Evolutionary conservation across 2,329 filamentous ascomycete species (phyloP).

Genomic region (Didymella segeticola): DNA sequence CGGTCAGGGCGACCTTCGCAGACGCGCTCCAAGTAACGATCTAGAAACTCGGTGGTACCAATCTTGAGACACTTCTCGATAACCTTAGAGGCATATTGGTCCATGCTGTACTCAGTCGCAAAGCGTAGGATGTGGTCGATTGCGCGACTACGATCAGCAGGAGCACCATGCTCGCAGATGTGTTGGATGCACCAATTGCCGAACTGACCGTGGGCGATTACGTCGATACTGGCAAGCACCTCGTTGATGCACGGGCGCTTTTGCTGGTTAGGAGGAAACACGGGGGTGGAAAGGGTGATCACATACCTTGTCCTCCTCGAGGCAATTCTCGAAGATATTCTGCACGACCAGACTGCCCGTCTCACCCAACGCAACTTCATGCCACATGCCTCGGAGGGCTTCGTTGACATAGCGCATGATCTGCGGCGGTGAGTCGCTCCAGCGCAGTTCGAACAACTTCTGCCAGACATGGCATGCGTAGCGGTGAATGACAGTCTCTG

Average conservation of each 20-base stretch:
- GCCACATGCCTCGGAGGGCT: slow-evolving; percentile 94
- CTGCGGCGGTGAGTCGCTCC: slow-evolving; percentile 91
- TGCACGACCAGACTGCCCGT: slow-evolving; percentile 98
- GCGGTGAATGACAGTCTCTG: slow-evolving; percentile 96
- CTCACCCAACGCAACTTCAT: slow-evolving; percentile 95
- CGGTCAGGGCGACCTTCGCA: slow-evolving; percentile 90
- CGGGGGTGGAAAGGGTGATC: background rate
- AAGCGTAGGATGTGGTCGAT: slow-evolving; percentile 95
- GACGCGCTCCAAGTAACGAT: slow-evolving; percentile 90
- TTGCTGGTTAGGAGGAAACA: slow-evolving; percentile 5
- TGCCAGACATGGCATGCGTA: slow-evolving; percentile 99
- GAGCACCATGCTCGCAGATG: slow-evolving; percentile 94
- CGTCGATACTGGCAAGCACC: slow-evolving; percentile 91
- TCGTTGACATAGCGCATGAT: slow-evolving; percentile 99
- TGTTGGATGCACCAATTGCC: slow-evolving; percentile 99
- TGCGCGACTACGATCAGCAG: slow-evolving; percentile 88
- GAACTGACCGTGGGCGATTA: slow-evolving; percentile 96
- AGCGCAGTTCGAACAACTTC: slow-evolving; percentile 97
- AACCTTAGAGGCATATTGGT: slow-evolving; percentile 98
- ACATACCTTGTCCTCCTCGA: slow-evolving; percentile 94
- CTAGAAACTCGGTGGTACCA: slow-evolving; percentile 85
- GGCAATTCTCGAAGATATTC: slow-evolving; percentile 99
- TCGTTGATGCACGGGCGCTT: slow-evolving; percentile 97
- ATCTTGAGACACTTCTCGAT: slow-evolving; percentile 99
- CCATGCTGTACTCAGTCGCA: slow-evolving; percentile 96